These are phyloP conservation scores for Rhizopus sp. DNA, from an alignment of 371 early-diverging fungal species.

Conservation along the genomic window DNA sequence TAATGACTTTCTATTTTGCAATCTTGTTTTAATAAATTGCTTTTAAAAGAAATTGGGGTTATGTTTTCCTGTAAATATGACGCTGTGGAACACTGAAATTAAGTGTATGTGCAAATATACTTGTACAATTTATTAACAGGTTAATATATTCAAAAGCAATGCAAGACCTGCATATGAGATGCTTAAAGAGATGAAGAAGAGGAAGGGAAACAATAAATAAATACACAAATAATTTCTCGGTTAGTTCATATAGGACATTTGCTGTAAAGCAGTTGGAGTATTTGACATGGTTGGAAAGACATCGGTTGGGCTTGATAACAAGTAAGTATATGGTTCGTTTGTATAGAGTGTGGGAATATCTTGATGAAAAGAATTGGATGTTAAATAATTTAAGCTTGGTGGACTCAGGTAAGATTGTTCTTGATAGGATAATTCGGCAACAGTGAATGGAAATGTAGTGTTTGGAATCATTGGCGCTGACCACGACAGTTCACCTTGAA, in stretches of 20 bases:
- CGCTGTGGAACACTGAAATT: too few species aligned
- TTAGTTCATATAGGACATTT: background rate
- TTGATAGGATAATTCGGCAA: background rate
- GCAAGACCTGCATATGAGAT: background rate
- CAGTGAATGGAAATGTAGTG: background rate
- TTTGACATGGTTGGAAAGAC: background rate
- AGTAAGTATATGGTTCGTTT: constrained; percentile 1
- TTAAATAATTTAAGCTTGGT: background rate
- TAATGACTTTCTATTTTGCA: too few species aligned
- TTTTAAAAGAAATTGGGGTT: too few species aligned
- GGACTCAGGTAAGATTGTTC: background rate
- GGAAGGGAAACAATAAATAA: background rate
- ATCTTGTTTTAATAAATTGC: too few species aligned
- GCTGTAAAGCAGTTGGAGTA: background rate
- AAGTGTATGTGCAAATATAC: too few species aligned
- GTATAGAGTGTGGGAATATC: background rate
- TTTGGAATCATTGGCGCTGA: background rate
- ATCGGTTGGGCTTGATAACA: background rate
- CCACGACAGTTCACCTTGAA: background rate
- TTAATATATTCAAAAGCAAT: too few species aligned
- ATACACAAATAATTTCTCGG: too few species aligned
- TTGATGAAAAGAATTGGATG: background rate
- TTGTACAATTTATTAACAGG: too few species aligned
- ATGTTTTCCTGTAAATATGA: too few species aligned
- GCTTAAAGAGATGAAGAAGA: background rate